Percentiles rank a stretch among this genome's conserved stretches.
phyloP scores from a whole-genome alignment of 2,329 filamentous ascomycete genomes.

The Neofusicoccum cordaticola region DNA sequence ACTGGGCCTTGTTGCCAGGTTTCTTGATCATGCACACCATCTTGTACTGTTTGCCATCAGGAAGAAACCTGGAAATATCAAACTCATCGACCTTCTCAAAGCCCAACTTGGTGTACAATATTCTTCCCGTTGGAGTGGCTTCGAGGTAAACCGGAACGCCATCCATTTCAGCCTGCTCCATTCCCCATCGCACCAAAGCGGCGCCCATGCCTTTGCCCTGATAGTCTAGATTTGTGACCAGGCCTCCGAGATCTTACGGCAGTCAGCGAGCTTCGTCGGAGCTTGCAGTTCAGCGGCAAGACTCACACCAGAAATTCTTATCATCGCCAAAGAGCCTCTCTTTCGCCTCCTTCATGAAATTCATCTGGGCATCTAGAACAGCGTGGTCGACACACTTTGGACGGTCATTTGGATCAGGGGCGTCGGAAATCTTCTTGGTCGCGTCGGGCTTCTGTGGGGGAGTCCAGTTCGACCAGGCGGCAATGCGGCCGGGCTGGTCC shows the following conservation, averaged over 20 bases:
- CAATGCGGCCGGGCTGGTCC: not conserved
- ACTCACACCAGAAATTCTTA: not conserved
- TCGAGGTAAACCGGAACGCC: constrained; percentile 40
- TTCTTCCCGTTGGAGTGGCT: constrained; percentile 33
- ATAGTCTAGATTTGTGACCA: constrained; percentile 7
- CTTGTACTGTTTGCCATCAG: not conserved
- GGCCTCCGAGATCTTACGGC: constrained; percentile 20
- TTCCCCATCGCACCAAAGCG: constrained; percentile 11
- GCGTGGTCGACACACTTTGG: not conserved
- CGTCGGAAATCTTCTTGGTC: not conserved
- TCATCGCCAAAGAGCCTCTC: not conserved
- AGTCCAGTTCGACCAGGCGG: constrained; percentile 19
- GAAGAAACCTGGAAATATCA: constrained; percentile 25
- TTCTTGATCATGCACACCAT: not conserved
- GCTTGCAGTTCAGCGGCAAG: not conserved
- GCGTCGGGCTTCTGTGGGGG: not conserved
- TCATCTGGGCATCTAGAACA: not conserved
- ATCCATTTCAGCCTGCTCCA: constrained; percentile 29
- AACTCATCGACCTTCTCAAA: constrained; percentile 26
- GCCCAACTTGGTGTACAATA: constrained; percentile 33
- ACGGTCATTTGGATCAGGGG: not conserved
- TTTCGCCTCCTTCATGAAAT: not conserved
- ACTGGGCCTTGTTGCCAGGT: not conserved
- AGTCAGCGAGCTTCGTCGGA: constrained; percentile 18
- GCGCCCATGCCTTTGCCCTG: constrained; percentile 6